A percentile compares a stretch with the other conserved stretches of the same genome.
These are phyloP conservation scores for Penicillium sp. DNA, from an alignment of 2,329 filamentous ascomycete species.

Conservation along the genomic window DNA sequence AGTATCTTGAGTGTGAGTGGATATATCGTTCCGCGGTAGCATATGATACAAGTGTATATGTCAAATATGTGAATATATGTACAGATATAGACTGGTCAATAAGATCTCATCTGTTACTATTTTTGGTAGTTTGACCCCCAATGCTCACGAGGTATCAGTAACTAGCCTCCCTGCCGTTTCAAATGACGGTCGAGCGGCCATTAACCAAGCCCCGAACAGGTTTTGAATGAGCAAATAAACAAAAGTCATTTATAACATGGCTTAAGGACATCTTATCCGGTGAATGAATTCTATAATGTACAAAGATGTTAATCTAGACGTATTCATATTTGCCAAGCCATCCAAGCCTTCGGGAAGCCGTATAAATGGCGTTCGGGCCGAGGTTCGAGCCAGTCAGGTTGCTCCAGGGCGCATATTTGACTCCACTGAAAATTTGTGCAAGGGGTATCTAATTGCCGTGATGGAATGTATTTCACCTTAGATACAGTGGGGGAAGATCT, in stretches of 20 bases:
- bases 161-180: no score
- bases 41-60: not conserved
- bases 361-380: not conserved
- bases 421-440: not conserved
- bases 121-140: not conserved
- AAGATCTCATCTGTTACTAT: not conserved
- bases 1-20: not conserved
- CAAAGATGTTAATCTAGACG: no score
- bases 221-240: no score
- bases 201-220: no score
- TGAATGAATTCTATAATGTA: no score
- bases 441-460: not conserved
- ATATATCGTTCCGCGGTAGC: not conserved
- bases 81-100: no score
- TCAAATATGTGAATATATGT: not conserved
- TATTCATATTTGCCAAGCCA: not conserved
- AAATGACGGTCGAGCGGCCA: no score
- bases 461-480: not conserved
- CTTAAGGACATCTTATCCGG: no score
- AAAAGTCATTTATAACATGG: not conserved
- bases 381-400: not conserved
- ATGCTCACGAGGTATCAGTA: no score
- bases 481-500: not conserved
- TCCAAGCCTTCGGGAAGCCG: conserved; percentile 4
- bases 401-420: not conserved